Evolutionary conservation across 768 basidiomycete species (phyloP), one percentile per base, ranked within the genome.

Genomic region (Xerocomellus intermedius): DNA sequence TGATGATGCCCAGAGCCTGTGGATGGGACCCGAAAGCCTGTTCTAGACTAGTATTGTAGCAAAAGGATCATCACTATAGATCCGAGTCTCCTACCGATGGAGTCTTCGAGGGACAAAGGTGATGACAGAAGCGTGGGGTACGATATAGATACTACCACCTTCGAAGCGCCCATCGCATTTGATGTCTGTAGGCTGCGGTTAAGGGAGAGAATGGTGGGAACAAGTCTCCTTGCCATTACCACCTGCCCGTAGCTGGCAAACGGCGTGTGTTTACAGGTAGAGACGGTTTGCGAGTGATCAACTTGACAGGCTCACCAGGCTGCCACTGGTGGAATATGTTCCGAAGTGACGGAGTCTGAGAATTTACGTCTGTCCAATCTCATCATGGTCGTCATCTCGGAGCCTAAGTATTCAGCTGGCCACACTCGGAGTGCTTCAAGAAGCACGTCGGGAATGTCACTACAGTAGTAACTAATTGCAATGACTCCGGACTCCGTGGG

Each of bases 21-120:
- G 88, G 80, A 55, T 83, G 76, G 12, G 90, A 91, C 21, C 93
- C 94, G 64, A 96, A 96, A 4, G 90, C 94, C 60, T 82, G 78
- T 62, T 87, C 89, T 91, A 60, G 17, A 45, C 10, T 48, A n/a
- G 44, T 42, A 21, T 48, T 17, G 33, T 52, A 55, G 49, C 43
- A 7, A 26, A 44, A 19, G 14, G 38, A 24, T 39, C n/a, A 21
- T 55, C 42, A 13, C 17, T n/a, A 26, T 16, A 19, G 46, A 43
- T 44, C 41, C 26, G 42, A 42, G 39, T 32, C 19, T 55, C 74
- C 54, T 56, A 85, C 89, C 84, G 55, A 96, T 91, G 19, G 85
- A 80, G 19, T 75, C 59, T 28, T 75, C 68, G 13, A 91, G 74
- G 5, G 81, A 77, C 10, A 76, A 62, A 1, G 87, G 84, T 0